Conservation (phyloP, 371 early-diverging fungal species). For the Saksenaea vasiformis region DNA sequence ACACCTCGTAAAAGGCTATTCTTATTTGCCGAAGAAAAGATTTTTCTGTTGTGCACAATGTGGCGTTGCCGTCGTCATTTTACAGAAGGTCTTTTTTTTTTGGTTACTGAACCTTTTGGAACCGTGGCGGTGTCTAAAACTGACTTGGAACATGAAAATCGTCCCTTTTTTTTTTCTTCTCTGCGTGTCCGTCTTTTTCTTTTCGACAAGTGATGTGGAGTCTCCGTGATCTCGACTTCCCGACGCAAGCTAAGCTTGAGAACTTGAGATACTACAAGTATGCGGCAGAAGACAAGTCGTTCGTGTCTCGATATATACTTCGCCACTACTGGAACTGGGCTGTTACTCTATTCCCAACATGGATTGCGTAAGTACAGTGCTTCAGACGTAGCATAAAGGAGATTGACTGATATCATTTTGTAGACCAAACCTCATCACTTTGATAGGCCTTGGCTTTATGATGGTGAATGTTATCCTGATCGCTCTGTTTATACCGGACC, state of each 20-base stretch:
- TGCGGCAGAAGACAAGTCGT: slow-evolving; percentile 84
- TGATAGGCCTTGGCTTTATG: slow-evolving; percentile 91
- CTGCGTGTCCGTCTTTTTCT: neutral
- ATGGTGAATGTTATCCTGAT: slow-evolving; percentile 77
- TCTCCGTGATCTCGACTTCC: slow-evolving; percentile 18
- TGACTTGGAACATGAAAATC: neutral
- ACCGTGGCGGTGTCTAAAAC: neutral
- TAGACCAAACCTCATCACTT: slow-evolving; percentile 98
- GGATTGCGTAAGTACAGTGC: slow-evolving; percentile 82
- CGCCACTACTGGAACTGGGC: slow-evolving; percentile 91
- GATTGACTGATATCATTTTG: neutral
- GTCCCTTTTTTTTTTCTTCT: slow-evolving; percentile 1
- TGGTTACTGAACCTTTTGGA: no score
- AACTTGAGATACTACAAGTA: slow-evolving; percentile 85
- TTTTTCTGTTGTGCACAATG: no score
- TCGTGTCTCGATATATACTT: slow-evolving; percentile 80
- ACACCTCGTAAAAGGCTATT: no score
- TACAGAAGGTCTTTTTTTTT: no score
- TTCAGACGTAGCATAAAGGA: neutral
- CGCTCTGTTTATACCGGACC: slow-evolving; percentile 73
- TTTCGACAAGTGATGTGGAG: slow-evolving; percentile 11
- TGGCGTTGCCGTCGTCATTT: no score
- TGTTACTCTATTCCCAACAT: slow-evolving; percentile 84
- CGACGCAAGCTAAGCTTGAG: slow-evolving; percentile 64
- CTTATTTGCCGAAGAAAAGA: no score